These are phyloP conservation scores for Xylaria bambusicola DNA, from an alignment of 495 filamentous ascomycete genomes.

Conservation along the genomic window DNA sequence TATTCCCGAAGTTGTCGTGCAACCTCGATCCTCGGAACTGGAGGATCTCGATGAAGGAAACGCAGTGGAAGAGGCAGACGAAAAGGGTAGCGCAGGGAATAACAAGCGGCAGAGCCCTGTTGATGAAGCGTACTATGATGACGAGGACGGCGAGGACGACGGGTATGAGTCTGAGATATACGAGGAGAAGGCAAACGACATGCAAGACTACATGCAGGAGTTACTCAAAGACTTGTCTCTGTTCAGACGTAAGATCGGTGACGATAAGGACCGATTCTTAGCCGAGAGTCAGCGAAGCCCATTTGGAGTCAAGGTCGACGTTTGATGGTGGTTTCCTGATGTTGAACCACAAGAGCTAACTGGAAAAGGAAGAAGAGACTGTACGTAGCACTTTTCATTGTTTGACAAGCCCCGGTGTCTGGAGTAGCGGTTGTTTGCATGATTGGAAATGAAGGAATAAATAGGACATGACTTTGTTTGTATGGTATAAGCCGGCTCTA, in stretches of 20 bases:
- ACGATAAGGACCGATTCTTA: constrained; percentile 65
- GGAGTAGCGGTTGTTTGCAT: constrained; percentile 15
- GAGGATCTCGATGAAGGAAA: constrained; percentile 20
- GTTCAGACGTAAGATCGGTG: constrained; percentile 80
- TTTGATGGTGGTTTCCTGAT: constrained; percentile 6
- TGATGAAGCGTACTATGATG: constrained; percentile 43
- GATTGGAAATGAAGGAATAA: background rate
- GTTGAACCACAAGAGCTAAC: background rate
- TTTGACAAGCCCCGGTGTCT: constrained; percentile 21
- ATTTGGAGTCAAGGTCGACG: constrained; percentile 29
- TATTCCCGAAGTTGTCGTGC: constrained; percentile 59
- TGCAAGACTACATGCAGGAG: constrained; percentile 69
- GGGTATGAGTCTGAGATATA: constrained; percentile 49
- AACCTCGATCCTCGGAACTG: constrained; percentile 6
- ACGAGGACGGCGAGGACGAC: constrained; percentile 46
- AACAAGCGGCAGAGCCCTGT: constrained; percentile 36
- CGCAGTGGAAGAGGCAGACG: constrained; percentile 30
- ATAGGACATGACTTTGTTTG: constrained; percentile 12
- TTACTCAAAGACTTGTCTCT: constrained; percentile 75
- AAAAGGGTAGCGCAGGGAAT: constrained; percentile 24
- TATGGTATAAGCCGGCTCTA: constrained; percentile 5
- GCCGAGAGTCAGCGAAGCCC: constrained; percentile 34
- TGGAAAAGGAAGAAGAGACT: background rate
- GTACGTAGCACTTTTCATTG: background rate
- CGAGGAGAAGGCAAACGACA: constrained; percentile 53